A percentile compares a stretch with the other conserved stretches of the same genome.
Evolutionary conservation across 192 early-diverging fungal species (phyloP).

Genomic region (Entrophospora sp.): DNA sequence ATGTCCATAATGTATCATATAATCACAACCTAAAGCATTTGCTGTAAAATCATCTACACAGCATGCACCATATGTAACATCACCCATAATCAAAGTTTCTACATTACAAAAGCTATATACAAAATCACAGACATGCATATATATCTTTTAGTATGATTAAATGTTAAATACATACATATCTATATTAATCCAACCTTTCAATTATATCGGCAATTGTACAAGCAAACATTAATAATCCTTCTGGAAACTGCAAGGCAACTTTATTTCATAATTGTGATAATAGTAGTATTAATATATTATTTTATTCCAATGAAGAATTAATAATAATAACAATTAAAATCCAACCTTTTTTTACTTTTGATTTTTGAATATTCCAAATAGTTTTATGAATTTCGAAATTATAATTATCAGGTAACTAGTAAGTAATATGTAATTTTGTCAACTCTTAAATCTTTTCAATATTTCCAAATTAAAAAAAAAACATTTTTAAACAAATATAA

Average conservation of each 20-base stretch:
- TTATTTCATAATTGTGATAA: constrained; percentile 8
- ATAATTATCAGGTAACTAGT: constrained; percentile 82
- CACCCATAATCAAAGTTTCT: constrained; percentile 95
- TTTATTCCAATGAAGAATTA: neutral
- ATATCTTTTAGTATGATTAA: too few species aligned
- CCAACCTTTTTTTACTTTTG: constrained; percentile 62
- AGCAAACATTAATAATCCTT: constrained; percentile 92
- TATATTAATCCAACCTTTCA: constrained; percentile 53
- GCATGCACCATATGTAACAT: constrained; percentile 98
- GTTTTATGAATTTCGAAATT: constrained; percentile 99
- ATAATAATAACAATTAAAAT: neutral
- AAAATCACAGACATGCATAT: too few species aligned
- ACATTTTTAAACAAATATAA: neutral
- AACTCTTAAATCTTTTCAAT: neutral
- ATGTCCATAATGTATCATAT: constrained; percentile 97
- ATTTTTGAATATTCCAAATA: constrained; percentile 75
- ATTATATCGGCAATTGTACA: constrained; percentile 90
- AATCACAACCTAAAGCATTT: constrained; percentile 85
- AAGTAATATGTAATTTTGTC: neutral
- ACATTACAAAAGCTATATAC: constrained; percentile 60
- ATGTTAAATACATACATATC: too few species aligned
- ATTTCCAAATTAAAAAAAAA: constrained; percentile 12
- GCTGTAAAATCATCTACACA: constrained; percentile 98
- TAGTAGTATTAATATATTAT: neutral
- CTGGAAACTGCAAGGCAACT: constrained; percentile 95